Base-by-base conservation (phyloP, 2,329 filamentous ascomycete species). In the Fusarium phyllophilum region DNA sequence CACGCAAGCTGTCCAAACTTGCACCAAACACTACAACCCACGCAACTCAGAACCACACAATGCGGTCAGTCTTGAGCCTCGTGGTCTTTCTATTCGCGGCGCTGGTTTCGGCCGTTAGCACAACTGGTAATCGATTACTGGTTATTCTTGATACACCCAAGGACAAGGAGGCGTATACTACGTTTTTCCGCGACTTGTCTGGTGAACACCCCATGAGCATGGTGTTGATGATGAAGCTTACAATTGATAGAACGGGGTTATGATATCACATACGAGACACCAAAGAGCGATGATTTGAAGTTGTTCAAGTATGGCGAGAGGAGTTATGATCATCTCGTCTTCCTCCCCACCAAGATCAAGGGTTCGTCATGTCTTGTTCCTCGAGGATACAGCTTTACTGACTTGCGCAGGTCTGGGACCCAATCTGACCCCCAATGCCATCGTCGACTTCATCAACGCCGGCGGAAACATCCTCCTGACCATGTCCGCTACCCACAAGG, bases 331-430 rank as follows among this genome's bases (percentile, higher is more conserved):
- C 96, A 99, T 84, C 86, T 98, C 74, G 84, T 98, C 74, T 88
- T 99, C 77, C 90, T 98, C 74, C 96, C 96, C 59, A 91, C 92
- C 68, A 97, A 96, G 84, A 90, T 94, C 38, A 99, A 99, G 89
- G 95, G 93, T 94, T 81, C 63, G 82, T 77, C n/a, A 59, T 66
- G 26, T 63, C 59, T 51, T 12, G 26, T 60, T 39, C 42, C 26
- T 54, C 20, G 18, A 38, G 39, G 22, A 26, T 46, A 14, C 8
- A 29, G 29, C 15, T 45, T 9, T 76, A 45, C 70, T 78, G 46
- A 77, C 61, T 67, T 15, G 51, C 15, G 58, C 72, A 95, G 93
- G 94, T 70, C 93, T 98, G 69, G 96, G 96, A 64, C 95, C 96
- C 74, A 91, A 93, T 77, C 86, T 99, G 81, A 96, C 94, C 6